Conservation (phyloP, 202 grass and related monocot genomes). For the Setaria italica region DNA sequence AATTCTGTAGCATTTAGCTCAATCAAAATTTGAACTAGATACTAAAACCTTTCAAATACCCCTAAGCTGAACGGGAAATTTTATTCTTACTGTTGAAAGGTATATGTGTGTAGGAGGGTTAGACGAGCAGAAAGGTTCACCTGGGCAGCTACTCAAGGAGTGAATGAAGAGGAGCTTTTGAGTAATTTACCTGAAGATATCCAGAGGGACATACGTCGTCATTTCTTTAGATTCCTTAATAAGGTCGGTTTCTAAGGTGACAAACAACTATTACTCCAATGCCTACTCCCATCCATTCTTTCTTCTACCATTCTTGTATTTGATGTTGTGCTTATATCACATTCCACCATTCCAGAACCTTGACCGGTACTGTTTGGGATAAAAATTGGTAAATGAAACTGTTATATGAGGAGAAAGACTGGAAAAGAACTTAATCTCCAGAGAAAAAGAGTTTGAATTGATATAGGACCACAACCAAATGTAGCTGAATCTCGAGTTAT, state of each 20-base stretch:
- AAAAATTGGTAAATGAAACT: neutral
- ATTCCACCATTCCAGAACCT: neutral
- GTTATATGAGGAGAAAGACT: neutral
- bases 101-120: slow-evolving; percentile 71
- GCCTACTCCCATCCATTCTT: neutral
- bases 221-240: slow-evolving; percentile 92
- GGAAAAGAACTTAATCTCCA: neutral
- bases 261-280: slow-evolving; percentile 14
- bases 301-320: neutral
- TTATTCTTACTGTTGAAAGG: slow-evolving; percentile 20
- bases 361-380: neutral
- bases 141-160: slow-evolving; percentile 93
- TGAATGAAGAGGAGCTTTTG: slow-evolving; percentile 91
- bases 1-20: slow-evolving; percentile 14
- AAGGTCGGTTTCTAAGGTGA: slow-evolving; percentile 57
- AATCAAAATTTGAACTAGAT: slow-evolving; percentile 4
- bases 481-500: neutral
- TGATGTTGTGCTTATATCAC: neutral
- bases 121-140: slow-evolving; percentile 87
- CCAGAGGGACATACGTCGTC: slow-evolving; percentile 85
- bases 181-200: slow-evolving; percentile 95
- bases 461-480: slow-evolving; percentile 9
- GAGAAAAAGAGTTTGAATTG: slow-evolving; percentile 2
- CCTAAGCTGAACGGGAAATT: neutral
- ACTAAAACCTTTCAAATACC: neutral